These are phyloP conservation scores for Globisporangium paddicum DNA, from an alignment of 352 stramenopile species.

Conservation along the genomic window DNA sequence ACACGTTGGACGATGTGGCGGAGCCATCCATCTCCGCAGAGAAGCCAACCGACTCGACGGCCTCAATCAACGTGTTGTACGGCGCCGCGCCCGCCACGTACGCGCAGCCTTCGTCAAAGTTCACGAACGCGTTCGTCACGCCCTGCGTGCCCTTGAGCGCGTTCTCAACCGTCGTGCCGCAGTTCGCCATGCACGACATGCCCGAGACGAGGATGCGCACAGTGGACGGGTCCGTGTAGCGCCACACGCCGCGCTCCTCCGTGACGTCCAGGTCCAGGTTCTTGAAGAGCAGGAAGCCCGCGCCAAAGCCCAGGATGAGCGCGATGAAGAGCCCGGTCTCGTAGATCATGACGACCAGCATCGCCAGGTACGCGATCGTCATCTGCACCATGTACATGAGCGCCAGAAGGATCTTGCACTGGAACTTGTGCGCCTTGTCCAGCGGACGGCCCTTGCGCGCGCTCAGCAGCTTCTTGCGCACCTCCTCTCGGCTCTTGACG, in stretches of 20 bases:
- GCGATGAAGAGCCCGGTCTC: constrained; percentile 73
- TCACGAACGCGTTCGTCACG: constrained; percentile 72
- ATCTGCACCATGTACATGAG: constrained; percentile 79
- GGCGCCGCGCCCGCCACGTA: constrained; percentile 65
- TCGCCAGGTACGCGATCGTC: constrained; percentile 78
- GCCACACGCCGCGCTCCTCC: constrained; percentile 63
- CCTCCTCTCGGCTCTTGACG: constrained; percentile 43
- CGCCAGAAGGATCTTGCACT: constrained; percentile 56
- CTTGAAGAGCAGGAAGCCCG: constrained; percentile 70
- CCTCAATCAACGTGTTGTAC: constrained; percentile 45
- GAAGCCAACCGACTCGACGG: constrained; percentile 68
- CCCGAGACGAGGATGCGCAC: constrained; percentile 78
- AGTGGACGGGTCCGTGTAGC: constrained; percentile 65
- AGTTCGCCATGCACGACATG: constrained; percentile 90
- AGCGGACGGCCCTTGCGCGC: constrained; percentile 24
- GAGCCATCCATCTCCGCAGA: constrained; percentile 40
- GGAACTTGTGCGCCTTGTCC: constrained; percentile 56
- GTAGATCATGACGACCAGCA: constrained; percentile 84
- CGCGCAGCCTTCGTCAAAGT: constrained; percentile 67
- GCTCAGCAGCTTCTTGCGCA: constrained; percentile 41
- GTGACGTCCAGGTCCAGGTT: constrained; percentile 66
- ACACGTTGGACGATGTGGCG: constrained; percentile 42
- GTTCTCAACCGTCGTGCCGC: constrained; percentile 76
- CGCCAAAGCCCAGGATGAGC: constrained; percentile 63
- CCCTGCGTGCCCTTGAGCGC: constrained; percentile 42